Evolutionary conservation across 176 grass and related monocot genomes (phyloP), one percentile per base, ranked within the genome.

Genomic region (Pontederia crassipes): DNA sequence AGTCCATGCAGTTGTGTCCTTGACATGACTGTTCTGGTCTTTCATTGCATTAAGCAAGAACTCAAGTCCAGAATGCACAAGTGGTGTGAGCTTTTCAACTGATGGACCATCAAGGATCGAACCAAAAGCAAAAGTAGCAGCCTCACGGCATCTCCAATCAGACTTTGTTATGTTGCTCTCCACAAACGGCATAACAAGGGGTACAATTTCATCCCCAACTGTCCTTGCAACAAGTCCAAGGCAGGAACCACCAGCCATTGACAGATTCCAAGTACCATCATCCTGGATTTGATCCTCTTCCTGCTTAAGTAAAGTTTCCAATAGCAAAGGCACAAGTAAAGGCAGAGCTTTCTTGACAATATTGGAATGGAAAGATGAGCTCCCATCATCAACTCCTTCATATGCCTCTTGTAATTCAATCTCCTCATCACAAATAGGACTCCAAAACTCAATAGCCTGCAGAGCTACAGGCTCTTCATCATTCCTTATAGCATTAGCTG

Each of bases 211-310:
- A 86, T 95, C 86, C 4, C 83, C 77, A 51, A 89, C 80, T 74
- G 82, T 95, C 72, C 83, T 81, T 67, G 86, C 69, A 20, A 86
- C 60, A 46, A 95, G 86, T 35, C 90, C 83, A 66, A 95, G 86
- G 71, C 90, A 95, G 8, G 74, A 79, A 8, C 77, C 83, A 58
- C 80, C 90, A 81, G 79, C 79, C 90, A 79, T 89, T 61, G 80
- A 76, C 69, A 95, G 81, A 65, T 89, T 95, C 86, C 80, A 86
- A 13, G 72, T 54, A 79, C 72, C 76, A 75, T 89, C 90, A 74
- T 95, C 90, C 70, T 95, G 86, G 49, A 86, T 86, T 70, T 95
- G 86, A 74, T 95, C 90, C 65, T 89, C 83, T 73, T 95, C 90
- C 81, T 95, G 86, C 69, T 95, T 89, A 52, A 89, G 55, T 26